Conservation (phyloP, 345 rosid genomes). For the Dimocarpus longan region DNA sequence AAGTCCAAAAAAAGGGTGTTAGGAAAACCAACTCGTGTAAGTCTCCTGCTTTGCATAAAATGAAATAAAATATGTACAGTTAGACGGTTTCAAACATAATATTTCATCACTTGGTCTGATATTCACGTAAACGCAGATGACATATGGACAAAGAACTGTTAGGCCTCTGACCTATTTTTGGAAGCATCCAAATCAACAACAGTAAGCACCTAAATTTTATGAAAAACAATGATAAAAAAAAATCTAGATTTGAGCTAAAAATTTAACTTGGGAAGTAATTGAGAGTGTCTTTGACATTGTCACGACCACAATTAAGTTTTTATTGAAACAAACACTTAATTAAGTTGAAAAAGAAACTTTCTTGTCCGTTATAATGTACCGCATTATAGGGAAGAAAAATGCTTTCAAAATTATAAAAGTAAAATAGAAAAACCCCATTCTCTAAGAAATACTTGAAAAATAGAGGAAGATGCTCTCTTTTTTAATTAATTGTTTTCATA, state of each 20-base stretch:
- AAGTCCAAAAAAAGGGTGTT: not conserved
- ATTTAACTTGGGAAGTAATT: too few species aligned
- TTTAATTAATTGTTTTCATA: too few species aligned
- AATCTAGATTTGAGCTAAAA: not conserved
- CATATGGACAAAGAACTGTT: not conserved
- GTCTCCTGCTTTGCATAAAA: not conserved
- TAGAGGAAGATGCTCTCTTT: not conserved
- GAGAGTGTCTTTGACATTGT: too few species aligned
- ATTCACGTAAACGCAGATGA: not conserved
- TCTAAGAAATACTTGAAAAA: not conserved
- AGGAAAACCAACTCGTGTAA: slow-evolving; percentile 10
- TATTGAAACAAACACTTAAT: too few species aligned
- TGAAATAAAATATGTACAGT: not conserved
- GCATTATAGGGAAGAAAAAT: too few species aligned
- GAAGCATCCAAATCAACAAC: not conserved
- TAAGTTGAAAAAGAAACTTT: too few species aligned
- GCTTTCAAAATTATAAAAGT: not conserved
- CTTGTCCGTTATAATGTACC: too few species aligned
- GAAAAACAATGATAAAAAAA: not conserved
- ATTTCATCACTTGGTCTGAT: not conserved
- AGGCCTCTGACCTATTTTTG: too few species aligned
- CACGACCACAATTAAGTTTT: too few species aligned
- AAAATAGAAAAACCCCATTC: not conserved
- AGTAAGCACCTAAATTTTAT: too few species aligned
- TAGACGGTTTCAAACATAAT: slow-evolving; percentile 8